A percentile compares a stretch with the other conserved stretches of the same genome.
Conservation (phyloP, 2,329 filamentous ascomycete genomes). For the Seiridium unicorne region DNA sequence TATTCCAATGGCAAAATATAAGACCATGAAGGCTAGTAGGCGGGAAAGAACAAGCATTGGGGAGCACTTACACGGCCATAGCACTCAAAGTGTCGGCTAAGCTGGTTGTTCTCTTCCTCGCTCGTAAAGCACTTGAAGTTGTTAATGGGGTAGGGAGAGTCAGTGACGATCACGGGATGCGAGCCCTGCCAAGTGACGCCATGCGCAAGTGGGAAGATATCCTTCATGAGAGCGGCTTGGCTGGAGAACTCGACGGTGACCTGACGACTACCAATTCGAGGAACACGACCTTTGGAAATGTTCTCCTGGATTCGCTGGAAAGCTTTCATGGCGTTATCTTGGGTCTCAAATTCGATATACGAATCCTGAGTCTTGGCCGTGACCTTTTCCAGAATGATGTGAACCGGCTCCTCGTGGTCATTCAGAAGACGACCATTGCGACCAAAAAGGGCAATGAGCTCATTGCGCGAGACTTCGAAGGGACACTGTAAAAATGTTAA, state of each 20-base stretch:
- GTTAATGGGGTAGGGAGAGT: slow-evolving; percentile 41
- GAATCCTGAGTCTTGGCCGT: slow-evolving; percentile 45
- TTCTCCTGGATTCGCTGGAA: slow-evolving; percentile 44
- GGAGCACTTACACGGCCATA: slow-evolving; percentile 55
- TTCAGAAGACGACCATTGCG: slow-evolving; percentile 38
- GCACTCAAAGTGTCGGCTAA: slow-evolving; percentile 61
- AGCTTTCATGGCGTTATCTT: slow-evolving; percentile 51
- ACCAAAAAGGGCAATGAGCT: slow-evolving; percentile 44
- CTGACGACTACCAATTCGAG: slow-evolving; percentile 55
- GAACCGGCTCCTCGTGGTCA: slow-evolving; percentile 39
- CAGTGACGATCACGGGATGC: slow-evolving; percentile 36
- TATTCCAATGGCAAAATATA: neutral
- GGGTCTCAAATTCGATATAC: slow-evolving; percentile 40
- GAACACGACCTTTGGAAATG: slow-evolving; percentile 28
- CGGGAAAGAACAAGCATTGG: neutral
- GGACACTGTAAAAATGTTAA: slow-evolving; percentile 34
- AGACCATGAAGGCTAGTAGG: neutral
- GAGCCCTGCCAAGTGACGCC: slow-evolving; percentile 55
- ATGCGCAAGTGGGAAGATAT: slow-evolving; percentile 58
- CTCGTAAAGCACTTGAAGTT: slow-evolving; percentile 61
- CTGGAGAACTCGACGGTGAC: slow-evolving; percentile 57
- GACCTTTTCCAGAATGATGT: slow-evolving; percentile 47
- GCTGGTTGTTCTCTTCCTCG: slow-evolving; percentile 62
- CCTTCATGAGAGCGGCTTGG: slow-evolving; percentile 56
- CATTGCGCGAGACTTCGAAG: slow-evolving; percentile 35